Percentiles rank a stretch among this genome's conserved stretches.
Conservation (phyloP, 345 rosid genomes). For the Barbarea vulgaris region DNA sequence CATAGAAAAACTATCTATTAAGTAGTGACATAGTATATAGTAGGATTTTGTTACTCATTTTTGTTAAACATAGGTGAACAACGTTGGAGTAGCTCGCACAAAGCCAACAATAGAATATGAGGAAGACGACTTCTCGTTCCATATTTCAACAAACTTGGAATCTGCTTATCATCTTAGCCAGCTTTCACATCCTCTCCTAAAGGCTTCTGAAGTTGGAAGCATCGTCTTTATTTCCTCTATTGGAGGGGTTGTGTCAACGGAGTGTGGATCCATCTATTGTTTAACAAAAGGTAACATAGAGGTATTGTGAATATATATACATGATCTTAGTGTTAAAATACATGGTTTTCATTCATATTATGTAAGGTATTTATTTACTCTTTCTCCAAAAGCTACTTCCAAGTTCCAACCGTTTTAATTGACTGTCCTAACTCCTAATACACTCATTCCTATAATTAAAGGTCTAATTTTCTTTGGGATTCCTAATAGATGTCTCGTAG, state of each 20-base stretch:
- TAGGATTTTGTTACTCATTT: neutral
- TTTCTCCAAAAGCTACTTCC: neutral
- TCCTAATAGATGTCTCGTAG: neutral
- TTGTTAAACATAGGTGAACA: slow-evolving; percentile 16
- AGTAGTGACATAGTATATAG: neutral
- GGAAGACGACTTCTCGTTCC: slow-evolving; percentile 16
- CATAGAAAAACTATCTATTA: neutral
- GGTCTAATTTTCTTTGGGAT: neutral
- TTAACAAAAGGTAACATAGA: slow-evolving; percentile 21
- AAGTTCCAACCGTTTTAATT: neutral
- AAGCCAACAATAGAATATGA: slow-evolving; percentile 18
- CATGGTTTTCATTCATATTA: neutral
- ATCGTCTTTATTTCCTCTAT: slow-evolving; percentile 15
- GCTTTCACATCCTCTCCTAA: slow-evolving; percentile 33
- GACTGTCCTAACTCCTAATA: neutral
- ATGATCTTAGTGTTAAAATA: neutral
- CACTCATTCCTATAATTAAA: no score
- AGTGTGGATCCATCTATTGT: slow-evolving; percentile 26
- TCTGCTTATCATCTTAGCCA: slow-evolving; percentile 27
- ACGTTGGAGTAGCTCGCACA: neutral
- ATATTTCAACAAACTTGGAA: slow-evolving; percentile 22
- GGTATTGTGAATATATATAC: neutral
- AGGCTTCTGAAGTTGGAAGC: slow-evolving; percentile 23
- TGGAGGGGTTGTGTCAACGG: slow-evolving; percentile 19
- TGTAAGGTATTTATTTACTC: neutral